Evolutionary conservation across 768 basidiomycete genomes (phyloP).

Genomic region (Rhizopogon sp.): DNA sequence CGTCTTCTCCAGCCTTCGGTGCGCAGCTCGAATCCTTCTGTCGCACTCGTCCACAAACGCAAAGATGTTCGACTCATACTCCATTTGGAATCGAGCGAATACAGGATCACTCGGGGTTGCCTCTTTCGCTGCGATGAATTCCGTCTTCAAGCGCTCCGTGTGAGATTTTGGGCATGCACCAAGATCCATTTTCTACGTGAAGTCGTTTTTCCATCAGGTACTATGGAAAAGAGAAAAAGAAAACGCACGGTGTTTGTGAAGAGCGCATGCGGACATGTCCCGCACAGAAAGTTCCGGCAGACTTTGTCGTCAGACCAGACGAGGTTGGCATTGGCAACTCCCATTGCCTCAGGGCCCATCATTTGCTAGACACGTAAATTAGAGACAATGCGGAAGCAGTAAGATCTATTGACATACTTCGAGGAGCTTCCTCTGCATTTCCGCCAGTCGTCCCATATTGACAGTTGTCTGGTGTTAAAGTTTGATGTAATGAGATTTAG

Average conservation of each 20-base stretch:
- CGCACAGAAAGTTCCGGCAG: constrained; percentile 96
- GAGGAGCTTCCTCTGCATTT: constrained; percentile 95
- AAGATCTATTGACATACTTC: constrained; percentile 45
- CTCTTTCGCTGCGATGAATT: constrained; percentile 78
- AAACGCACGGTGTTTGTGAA: constrained; percentile 93
- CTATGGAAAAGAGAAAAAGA: not conserved
- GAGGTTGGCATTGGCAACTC: constrained; percentile 87
- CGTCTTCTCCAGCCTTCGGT: constrained; percentile 95
- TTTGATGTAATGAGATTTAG: not conserved
- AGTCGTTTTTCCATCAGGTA: not conserved
- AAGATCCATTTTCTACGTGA: constrained; percentile 89
- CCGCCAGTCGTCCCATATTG: constrained; percentile 90
- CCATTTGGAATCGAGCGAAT: constrained; percentile 84
- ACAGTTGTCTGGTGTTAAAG: constrained; percentile 1
- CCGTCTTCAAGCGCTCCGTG: constrained; percentile 88
- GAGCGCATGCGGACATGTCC: constrained; percentile 95
- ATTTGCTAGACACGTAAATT: constrained; percentile 67
- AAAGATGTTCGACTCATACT: constrained; percentile 94
- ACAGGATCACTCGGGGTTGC: constrained; percentile 74
- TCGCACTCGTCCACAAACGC: constrained; percentile 98
- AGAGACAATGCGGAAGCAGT: constrained; percentile 1
- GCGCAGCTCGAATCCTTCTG: constrained; percentile 88
- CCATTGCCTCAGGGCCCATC: constrained; percentile 99
- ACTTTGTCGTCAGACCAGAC: constrained; percentile 97
- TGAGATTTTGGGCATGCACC: constrained; percentile 97